Evolutionary conservation across 768 basidiomycete genomes (phyloP), one percentile per base, ranked within the genome.

Genomic region (Collybia sordida): DNA sequence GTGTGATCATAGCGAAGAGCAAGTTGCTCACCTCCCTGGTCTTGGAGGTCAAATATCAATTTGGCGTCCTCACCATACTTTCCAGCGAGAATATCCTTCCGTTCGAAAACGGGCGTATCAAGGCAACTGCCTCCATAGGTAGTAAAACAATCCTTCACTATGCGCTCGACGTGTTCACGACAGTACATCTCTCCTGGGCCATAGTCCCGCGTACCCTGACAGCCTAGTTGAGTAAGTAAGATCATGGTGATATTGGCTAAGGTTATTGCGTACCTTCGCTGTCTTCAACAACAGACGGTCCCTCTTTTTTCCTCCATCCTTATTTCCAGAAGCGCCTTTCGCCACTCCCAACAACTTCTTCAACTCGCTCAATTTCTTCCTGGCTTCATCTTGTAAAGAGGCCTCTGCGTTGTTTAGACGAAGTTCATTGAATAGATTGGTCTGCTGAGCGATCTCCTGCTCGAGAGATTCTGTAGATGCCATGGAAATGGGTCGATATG

Each of bases 1-100:
- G 96, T 99, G 62, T 98, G 87, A 64, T 99, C 96, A 62, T 98
- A 98, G 47, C 97, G 76, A 59, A 99, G 70, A 9, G 93, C 91
- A 45, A 98, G 86, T 61, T 98, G 83, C 68, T 99, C 97, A 5
- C 97, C 97, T 2, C 97, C 96, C 62, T 99, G 96, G 68, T 98
- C 97, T 78, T 87, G 85, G 42, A 99, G 79, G 68, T 98, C 97
- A 64, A 97, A 98, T 53, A 99, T 98, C 57, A 98, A 84, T 67
- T 98, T 99, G 34, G 85, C 80, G 64, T 98, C 97, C 68, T 99
- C 97, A 45, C 97, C 97, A 58, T 98, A 97, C 70, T 99, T 99
- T 52, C 93, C 96, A 1, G 94, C 83, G 37, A 98, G 72, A 50
- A 99, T 86, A 64, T 99, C 97, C 67, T 95, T 95, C 53, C 96